Evolutionary conservation across 768 basidiomycete species (phyloP).

Genomic region (Phaeotremella fagi): DNA sequence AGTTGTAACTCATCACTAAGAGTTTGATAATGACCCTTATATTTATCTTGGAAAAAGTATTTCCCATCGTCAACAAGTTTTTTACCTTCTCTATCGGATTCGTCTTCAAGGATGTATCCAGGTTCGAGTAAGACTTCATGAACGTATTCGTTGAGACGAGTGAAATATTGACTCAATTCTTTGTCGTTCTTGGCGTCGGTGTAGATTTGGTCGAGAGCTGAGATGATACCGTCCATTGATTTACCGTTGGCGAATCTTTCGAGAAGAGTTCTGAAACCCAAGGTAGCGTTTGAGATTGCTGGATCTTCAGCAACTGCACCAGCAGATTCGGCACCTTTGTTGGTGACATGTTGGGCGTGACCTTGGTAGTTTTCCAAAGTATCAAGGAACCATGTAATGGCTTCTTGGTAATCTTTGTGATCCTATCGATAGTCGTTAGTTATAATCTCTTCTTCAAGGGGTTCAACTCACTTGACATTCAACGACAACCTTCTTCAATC

Average conservation of each 20-base stretch:
- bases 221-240: constrained; percentile 63
- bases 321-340: constrained; percentile 47
- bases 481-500: constrained; percentile 72
- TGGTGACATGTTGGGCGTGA: constrained; percentile 53
- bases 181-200: constrained; percentile 70
- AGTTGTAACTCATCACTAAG: constrained; percentile 64
- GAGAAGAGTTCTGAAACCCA: constrained; percentile 70
- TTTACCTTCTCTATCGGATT: constrained; percentile 62
- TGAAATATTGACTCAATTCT: constrained; percentile 71
- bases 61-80: constrained; percentile 67
- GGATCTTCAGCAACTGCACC: constrained; percentile 53
- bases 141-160: constrained; percentile 58
- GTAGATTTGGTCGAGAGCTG: constrained; percentile 66
- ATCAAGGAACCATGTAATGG: constrained; percentile 53
- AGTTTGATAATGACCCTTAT: constrained; percentile 72
- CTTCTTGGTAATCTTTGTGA: constrained; percentile 80
- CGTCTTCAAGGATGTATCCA: constrained; percentile 78
- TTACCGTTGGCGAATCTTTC: constrained; percentile 82
- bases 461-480: not conserved
- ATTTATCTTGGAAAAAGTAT: constrained; percentile 69
- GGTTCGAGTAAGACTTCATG: constrained; percentile 73
- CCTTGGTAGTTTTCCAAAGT: constrained; percentile 50
- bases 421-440: constrained; percentile 63
- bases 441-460: not conserved
- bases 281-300: constrained; percentile 56